Base-by-base conservation (phyloP, 768 basidiomycete genomes). In the Macrolepiota fuliginosa region DNA sequence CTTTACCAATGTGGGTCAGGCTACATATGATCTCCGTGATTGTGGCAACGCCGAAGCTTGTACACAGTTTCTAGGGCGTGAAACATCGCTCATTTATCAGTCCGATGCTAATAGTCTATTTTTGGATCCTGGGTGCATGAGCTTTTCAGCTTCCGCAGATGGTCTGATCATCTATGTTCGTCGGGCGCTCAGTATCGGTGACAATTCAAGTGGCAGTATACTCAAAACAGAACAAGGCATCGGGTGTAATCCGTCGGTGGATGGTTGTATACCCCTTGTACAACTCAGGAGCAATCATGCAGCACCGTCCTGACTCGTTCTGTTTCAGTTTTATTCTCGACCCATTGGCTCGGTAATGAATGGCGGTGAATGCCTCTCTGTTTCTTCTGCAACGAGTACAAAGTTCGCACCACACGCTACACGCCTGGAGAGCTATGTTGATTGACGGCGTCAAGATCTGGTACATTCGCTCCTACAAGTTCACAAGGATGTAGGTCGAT, bases 81-180 rank as follows among this genome's bases (percentile, higher is more conserved):
- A 35, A 37, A 61, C 53, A 19, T 61, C 59, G 51, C 59, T 32
- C n/a, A 53, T 32, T 59, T 42, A 37, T 52, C 24, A 52, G 15
- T 9, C 58, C 58, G 59, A 61, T 36, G 53, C 29, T 40, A 32
- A 11, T 40, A 24, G 25, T 42, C 59, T 61, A 61, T 61, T 47
- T 60, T 46, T 61, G 35, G 24, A 32, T 9, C 29, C 35, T n/a
- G 12, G 9, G 7, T 54, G 35, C 27, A 40, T 13, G 54, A 15
- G 40, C 32, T 6, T 51, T 50, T 58, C 25, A 54, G 17, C 19
- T 32, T 32, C 29, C 29, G 29, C 29, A 32, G 29, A 32, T 32
- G 29, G 35, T 5, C 32, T 22, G 45, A 46, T 35, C 50, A 12
- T 19, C 47, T 27, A 32, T 27, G n/a, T 58, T 39, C 4, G 32